Percentiles rank a stretch among this genome's conserved stretches.
Evolutionary conservation across 768 basidiomycete genomes (phyloP).

Genomic region (Suillus alpinus): DNA sequence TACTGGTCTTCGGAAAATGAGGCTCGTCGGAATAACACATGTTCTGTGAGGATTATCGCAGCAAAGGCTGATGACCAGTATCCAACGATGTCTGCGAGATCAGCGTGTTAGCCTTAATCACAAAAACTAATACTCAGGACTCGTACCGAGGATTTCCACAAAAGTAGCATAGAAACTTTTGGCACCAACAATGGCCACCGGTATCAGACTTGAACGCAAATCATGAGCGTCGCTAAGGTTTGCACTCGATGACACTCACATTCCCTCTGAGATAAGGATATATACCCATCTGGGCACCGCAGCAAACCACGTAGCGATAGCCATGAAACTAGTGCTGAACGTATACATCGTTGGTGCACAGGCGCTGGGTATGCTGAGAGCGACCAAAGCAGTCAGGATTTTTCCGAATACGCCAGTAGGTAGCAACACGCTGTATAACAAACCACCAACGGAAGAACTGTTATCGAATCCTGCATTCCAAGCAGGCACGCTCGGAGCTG

Average conservation of each 20-base stretch:
- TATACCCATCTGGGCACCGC: constrained; percentile 45
- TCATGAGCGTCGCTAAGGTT: background rate
- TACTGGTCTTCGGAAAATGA: constrained; percentile 32
- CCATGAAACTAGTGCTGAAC: constrained; percentile 48
- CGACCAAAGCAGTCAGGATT: constrained; percentile 48
- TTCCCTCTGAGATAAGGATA: constrained; percentile 41
- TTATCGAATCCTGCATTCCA: constrained; percentile 41
- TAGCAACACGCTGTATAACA: constrained; percentile 36
- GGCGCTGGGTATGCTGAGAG: constrained; percentile 52
- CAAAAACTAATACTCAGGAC: background rate
- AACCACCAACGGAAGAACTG: constrained; percentile 42
- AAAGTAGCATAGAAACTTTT: too few relatives aligned
- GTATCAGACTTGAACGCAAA: too few relatives aligned
- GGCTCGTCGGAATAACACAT: constrained; percentile 40
- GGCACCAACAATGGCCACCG: too few relatives aligned
- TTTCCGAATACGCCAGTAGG: constrained; percentile 43
- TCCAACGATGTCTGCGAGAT: constrained; percentile 37
- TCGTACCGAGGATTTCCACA: too few relatives aligned
- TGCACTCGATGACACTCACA: constrained; percentile 29
- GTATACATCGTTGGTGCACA: constrained; percentile 60
- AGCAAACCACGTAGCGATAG: constrained; percentile 30
- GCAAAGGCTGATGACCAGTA: constrained; percentile 40
- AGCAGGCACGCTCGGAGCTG: constrained; percentile 33
- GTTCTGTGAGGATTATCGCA: constrained; percentile 40
- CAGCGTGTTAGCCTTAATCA: background rate